Conservation (phyloP, 2,329 filamentous ascomycete species). For the Nigrospora osmanthi region DNA sequence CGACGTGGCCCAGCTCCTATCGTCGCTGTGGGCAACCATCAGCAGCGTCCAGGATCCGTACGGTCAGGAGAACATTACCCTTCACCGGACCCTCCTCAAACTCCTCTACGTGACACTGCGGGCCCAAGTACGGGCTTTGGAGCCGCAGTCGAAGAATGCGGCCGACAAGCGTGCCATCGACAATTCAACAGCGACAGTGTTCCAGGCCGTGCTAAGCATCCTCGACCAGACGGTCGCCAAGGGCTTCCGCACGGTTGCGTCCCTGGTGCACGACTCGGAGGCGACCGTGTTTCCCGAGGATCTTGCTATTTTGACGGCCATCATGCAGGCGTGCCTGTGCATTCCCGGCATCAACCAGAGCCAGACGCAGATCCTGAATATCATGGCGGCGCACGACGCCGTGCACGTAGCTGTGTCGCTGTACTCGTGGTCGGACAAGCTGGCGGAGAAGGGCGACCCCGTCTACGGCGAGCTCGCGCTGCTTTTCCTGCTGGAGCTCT, state of each 20-base stretch:
- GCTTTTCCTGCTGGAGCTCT: conserved; percentile 81
- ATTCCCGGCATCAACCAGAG: conserved; percentile 69
- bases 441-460: conserved; percentile 72
- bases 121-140: conserved; percentile 41
- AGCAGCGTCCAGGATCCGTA: conserved; percentile 47
- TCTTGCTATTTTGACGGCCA: conserved; percentile 77
- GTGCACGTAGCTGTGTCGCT: conserved; percentile 77
- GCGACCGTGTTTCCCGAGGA: conserved; percentile 64
- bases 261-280: conserved; percentile 71
- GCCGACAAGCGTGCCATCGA: conserved; percentile 15
- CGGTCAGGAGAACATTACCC: conserved; percentile 44
- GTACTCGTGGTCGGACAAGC: conserved; percentile 87
- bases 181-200: conserved; percentile 36
- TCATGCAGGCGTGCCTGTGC: conserved; percentile 76
- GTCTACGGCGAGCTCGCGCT: conserved; percentile 90
- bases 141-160: conserved; percentile 18
- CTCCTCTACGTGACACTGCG: conserved; percentile 77
- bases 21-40: conserved; percentile 43
- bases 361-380: conserved; percentile 62
- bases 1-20: conserved; percentile 44
- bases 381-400: conserved; percentile 62
- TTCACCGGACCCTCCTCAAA: conserved; percentile 78
- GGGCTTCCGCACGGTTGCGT: conserved; percentile 75
- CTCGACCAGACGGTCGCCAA: conserved; percentile 70
- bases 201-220: conserved; percentile 66